phyloP scores from a whole-genome alignment of 2,329 filamentous ascomycete genomes.

The Neophaeococcomyces mojaviensis region DNA sequence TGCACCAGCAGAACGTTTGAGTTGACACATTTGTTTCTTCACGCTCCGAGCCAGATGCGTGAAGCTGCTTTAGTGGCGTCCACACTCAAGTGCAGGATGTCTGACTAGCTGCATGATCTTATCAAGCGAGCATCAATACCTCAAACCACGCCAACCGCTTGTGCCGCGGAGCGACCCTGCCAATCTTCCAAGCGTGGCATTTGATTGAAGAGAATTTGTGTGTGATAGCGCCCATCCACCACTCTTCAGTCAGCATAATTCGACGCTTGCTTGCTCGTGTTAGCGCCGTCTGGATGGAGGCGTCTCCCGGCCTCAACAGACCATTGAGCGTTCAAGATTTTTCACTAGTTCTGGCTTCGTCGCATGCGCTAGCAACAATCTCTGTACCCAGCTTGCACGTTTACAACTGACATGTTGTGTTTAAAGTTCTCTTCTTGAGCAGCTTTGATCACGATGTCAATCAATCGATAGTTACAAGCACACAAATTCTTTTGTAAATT shows the following conservation, averaged over 20 bases:
- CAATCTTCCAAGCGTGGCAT: neutral
- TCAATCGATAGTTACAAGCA: no score
- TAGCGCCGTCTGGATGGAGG: neutral
- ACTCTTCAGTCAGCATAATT: neutral
- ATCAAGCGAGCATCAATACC: neutral
- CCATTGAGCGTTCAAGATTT: neutral
- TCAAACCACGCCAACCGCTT: neutral
- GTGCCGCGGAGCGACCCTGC: constrained; percentile 5
- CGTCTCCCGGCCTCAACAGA: neutral
- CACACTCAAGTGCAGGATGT: neutral
- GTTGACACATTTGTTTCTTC: neutral
- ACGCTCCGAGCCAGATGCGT: neutral
- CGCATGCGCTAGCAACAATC: neutral
- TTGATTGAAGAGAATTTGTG: neutral
- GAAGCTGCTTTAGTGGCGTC: neutral
- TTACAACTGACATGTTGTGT: no score
- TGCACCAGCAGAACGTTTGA: no score
- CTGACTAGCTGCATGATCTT: neutral
- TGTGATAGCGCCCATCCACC: neutral
- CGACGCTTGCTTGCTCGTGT: neutral
- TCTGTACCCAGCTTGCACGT: neutral
- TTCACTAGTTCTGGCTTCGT: neutral
- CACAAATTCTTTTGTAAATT: no score
- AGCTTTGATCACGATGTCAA: no score
- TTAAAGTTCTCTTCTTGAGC: no score